These are phyloP conservation scores for Fusarium lyarnte DNA, from an alignment of 2,329 filamentous ascomycete genomes.

Conservation along the genomic window DNA sequence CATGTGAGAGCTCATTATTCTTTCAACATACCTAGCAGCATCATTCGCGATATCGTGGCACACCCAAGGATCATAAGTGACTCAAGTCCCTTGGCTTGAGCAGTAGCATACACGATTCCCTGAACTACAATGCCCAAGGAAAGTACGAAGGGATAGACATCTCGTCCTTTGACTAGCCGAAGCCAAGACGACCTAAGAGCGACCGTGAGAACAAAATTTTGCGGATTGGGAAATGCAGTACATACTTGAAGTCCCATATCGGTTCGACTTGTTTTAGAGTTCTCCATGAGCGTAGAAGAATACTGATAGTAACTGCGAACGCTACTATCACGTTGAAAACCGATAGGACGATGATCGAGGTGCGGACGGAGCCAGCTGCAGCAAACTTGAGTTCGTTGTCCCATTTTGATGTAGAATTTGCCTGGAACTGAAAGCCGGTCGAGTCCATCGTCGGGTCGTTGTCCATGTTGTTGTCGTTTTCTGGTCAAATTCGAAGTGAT, in stretches of 20 bases:
- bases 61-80: slow-evolving; percentile 63
- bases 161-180: slow-evolving; percentile 57
- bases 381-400: slow-evolving; percentile 63
- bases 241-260: slow-evolving; percentile 56
- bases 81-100: slow-evolving; percentile 65
- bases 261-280: slow-evolving; percentile 54
- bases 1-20: not conserved
- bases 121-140: slow-evolving; percentile 67
- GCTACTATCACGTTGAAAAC: slow-evolving; percentile 69
- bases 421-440: slow-evolving; percentile 45
- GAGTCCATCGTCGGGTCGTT: slow-evolving; percentile 26
- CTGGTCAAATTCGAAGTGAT: slow-evolving; percentile 15
- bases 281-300: slow-evolving; percentile 65
- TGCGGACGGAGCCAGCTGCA: slow-evolving; percentile 66
- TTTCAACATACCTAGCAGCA: slow-evolving; percentile 64
- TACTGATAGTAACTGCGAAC: slow-evolving; percentile 64
- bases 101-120: slow-evolving; percentile 64
- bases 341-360: slow-evolving; percentile 69
- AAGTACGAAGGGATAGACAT: slow-evolving; percentile 65
- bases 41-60: slow-evolving; percentile 62
- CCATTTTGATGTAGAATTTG: slow-evolving; percentile 57
- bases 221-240: not conserved
- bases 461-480: slow-evolving; percentile 11
- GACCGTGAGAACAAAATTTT: slow-evolving; percentile 15
- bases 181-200: slow-evolving; percentile 50